Conservation (phyloP, 208 protist genomes). For the Jaenimonas drosophilae region DNA sequence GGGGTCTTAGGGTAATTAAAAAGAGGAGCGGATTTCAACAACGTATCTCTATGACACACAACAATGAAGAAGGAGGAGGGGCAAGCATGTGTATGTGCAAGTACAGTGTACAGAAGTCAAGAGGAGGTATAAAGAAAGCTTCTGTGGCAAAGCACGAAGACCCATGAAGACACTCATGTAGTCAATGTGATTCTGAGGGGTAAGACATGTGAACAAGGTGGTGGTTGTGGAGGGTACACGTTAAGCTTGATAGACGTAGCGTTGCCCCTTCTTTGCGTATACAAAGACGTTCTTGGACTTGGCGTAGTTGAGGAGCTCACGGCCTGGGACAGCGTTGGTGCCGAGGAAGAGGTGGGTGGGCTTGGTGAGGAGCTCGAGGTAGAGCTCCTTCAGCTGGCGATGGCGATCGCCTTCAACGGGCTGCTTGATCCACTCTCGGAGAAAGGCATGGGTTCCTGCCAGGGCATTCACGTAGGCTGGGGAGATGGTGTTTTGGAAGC, state of each 20-base stretch:
- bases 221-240: not conserved
- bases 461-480: slow-evolving; percentile 54
- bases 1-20: too few species aligned
- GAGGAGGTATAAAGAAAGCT: not conserved
- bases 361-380: slow-evolving; percentile 33
- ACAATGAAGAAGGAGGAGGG: too few species aligned
- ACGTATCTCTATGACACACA: too few species aligned
- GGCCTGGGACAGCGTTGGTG: slow-evolving; percentile 35
- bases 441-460: slow-evolving; percentile 47
- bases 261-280: slow-evolving; percentile 59
- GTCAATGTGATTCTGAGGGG: too few species aligned
- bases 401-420: slow-evolving; percentile 72
- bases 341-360: slow-evolving; percentile 72
- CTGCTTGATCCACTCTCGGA: slow-evolving; percentile 45
- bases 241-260: slow-evolving; percentile 49
- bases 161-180: too few species aligned
- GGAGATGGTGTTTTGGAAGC: slow-evolving; percentile 40
- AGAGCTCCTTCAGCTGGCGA: slow-evolving; percentile 57
- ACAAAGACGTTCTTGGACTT: slow-evolving; percentile 76
- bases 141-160: too few species aligned
- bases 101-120: too few species aligned
- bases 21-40: too few species aligned
- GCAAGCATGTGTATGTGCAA: too few species aligned
- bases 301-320: slow-evolving; percentile 73
- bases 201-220: not conserved